phyloP scores from a whole-genome alignment of 257 asterid species.

The Prunella vulgaris region DNA sequence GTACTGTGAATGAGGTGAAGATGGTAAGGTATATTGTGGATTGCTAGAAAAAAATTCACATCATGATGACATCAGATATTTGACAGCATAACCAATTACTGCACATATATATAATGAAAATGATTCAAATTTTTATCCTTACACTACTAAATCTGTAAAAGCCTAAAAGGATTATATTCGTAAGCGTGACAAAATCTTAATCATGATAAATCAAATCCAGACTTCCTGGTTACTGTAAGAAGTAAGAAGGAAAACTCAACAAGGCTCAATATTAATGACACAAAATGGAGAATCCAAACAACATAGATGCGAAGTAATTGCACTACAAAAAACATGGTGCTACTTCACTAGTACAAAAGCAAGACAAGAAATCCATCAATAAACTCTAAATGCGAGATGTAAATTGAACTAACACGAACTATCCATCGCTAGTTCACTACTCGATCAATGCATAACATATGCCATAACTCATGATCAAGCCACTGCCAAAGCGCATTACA shows the following conservation, averaged over 20 bases:
- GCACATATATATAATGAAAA: background rate
- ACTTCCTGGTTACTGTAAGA: background rate
- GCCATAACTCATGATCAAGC: background rate
- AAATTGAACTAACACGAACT: background rate
- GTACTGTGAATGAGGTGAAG: constrained; percentile 9
- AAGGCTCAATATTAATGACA: background rate
- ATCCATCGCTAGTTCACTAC: background rate
- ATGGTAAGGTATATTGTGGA: background rate
- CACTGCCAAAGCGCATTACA: background rate
- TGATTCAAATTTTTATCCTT: background rate
- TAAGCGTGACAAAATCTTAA: background rate
- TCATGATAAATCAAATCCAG: background rate
- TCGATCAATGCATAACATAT: background rate
- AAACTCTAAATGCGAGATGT: background rate
- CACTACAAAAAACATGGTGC: background rate
- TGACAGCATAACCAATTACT: background rate
- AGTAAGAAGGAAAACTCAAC: background rate
- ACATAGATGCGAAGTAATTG: background rate
- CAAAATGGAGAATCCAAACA: background rate
- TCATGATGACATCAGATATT: background rate
- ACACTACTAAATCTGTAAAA: background rate
- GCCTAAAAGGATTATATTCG: background rate
- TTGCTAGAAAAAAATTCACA: background rate
- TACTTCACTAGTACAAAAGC: background rate
- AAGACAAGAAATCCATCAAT: background rate